phyloP scores from a whole-genome alignment of 2,329 filamentous ascomycete genomes.

The Moelleriella libera region DNA sequence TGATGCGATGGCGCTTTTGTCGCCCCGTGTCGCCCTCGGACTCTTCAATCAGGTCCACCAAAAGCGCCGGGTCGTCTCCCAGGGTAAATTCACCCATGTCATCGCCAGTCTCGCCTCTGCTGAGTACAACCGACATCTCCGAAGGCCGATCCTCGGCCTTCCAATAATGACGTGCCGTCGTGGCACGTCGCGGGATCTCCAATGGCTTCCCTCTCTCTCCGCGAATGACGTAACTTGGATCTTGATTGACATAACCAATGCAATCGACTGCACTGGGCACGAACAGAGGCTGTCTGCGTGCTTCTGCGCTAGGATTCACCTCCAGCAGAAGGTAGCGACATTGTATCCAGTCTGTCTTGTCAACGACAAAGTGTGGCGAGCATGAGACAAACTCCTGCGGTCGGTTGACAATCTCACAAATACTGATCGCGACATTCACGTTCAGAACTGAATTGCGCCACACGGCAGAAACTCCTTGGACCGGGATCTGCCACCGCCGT shows the following conservation, averaged over 20 bases:
- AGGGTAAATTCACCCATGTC: no score
- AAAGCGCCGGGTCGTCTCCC: slow-evolving; percentile 1
- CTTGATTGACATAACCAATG: slow-evolving; percentile 13
- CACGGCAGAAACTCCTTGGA: no score
- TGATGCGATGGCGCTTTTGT: background rate
- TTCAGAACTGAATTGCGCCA: slow-evolving; percentile 59
- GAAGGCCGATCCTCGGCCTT: no score
- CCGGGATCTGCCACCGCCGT: no score
- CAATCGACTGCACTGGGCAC: background rate
- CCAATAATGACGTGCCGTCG: slow-evolving; percentile 6
- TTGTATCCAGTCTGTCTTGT: slow-evolving; percentile 74
- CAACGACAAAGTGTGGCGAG: slow-evolving; percentile 55
- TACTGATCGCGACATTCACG: slow-evolving; percentile 45
- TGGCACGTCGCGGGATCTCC: slow-evolving; percentile 13
- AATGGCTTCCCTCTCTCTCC: slow-evolving; percentile 1
- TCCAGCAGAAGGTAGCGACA: slow-evolving; percentile 65
- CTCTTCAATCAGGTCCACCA: background rate
- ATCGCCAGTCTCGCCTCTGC: no score
- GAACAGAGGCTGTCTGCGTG: slow-evolving; percentile 5
- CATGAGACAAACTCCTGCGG: slow-evolving; percentile 43
- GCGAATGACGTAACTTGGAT: slow-evolving; percentile 6
- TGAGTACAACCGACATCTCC: no score
- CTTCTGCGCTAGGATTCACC: slow-evolving; percentile 5
- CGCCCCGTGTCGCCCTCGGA: background rate
- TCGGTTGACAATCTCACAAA: slow-evolving; percentile 77